Conservation (phyloP, 1,139 yeast species). For the Nematodospora anomalae region DNA sequence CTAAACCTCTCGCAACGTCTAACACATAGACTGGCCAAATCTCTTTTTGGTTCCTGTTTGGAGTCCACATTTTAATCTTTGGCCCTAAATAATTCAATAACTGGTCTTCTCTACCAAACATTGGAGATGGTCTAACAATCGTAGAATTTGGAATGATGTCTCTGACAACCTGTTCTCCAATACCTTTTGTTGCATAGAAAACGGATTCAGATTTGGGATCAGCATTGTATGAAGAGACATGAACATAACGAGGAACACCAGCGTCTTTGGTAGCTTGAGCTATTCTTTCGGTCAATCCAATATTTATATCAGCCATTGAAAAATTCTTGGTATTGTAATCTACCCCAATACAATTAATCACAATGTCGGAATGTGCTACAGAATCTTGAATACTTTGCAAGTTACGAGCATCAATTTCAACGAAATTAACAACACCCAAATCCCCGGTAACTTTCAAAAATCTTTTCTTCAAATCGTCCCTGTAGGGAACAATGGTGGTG, state of each 20-base stretch:
- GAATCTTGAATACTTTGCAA: conserved; percentile 73
- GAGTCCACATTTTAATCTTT: conserved; percentile 57
- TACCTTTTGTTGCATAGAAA: conserved; percentile 78
- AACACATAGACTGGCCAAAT: conserved; percentile 73
- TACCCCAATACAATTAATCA: conserved; percentile 76
- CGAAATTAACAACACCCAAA: conserved; percentile 81
- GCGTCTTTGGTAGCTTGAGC: conserved; percentile 72
- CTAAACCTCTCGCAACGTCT: conserved; percentile 80
- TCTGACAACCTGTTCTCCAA: conserved; percentile 71
- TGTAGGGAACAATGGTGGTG: conserved; percentile 68
- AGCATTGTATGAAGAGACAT: conserved; percentile 81
- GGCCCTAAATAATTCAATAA: conserved; percentile 66
- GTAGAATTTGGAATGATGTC: conserved; percentile 74
- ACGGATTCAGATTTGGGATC: conserved; percentile 65
- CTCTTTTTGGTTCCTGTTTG: conserved; percentile 63
- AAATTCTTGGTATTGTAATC: conserved; percentile 80
- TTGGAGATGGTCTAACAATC: conserved; percentile 82
- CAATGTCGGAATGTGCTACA: conserved; percentile 81
- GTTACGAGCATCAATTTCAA: conserved; percentile 83
- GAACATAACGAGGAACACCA: conserved; percentile 73
- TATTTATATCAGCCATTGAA: conserved; percentile 78
- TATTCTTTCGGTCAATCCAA: conserved; percentile 75
- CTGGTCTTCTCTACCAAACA: conserved; percentile 76
- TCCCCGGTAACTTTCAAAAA: conserved; percentile 84
- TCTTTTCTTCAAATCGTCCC: conserved; percentile 79